Percentiles rank a stretch among this genome's conserved stretches.
phyloP scores from a whole-genome alignment of 2,329 filamentous ascomycete species.

The Colletotrichum magnum region DNA sequence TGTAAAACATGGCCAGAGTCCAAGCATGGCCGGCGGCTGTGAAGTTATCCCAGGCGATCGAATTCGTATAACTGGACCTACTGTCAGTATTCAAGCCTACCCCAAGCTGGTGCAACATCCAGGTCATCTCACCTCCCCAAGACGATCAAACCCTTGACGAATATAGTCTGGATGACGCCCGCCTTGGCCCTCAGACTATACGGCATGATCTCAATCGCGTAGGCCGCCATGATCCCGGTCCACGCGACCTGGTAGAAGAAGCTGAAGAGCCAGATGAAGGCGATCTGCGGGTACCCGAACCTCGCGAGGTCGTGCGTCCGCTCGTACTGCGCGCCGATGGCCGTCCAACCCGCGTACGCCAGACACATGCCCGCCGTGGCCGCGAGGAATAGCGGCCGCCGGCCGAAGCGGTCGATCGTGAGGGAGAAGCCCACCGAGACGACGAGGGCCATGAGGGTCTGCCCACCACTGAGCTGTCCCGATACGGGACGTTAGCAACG shows the following conservation, averaged over 20 bases:
- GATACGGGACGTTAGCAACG: neutral
- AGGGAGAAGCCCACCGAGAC: neutral
- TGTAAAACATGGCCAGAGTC: conserved; percentile 4
- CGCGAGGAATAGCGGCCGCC: conserved; percentile 2
- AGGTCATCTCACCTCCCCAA: neutral
- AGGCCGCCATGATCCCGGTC: neutral
- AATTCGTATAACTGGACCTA: neutral
- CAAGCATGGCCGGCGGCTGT: conserved; percentile 1
- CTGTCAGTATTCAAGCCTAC: too few relatives aligned
- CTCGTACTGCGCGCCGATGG: neutral
- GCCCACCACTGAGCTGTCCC: neutral
- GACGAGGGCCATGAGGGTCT: conserved; percentile 1
- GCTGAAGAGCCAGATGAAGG: neutral
- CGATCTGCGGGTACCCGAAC: neutral
- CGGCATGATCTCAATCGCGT: neutral
- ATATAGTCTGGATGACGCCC: neutral
- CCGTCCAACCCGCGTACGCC: conserved; percentile 16
- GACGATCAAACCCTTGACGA: neutral
- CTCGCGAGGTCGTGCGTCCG: neutral
- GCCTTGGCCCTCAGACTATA: neutral
- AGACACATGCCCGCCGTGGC: conserved; percentile 9
- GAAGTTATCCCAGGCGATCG: neutral
- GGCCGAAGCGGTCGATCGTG: conserved; percentile 3
- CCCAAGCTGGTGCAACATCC: neutral
- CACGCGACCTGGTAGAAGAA: conserved; percentile 2